Evolutionary conservation across 352 stramenopile genomes (phyloP).

Genomic region (Phytophthora lateralis): DNA sequence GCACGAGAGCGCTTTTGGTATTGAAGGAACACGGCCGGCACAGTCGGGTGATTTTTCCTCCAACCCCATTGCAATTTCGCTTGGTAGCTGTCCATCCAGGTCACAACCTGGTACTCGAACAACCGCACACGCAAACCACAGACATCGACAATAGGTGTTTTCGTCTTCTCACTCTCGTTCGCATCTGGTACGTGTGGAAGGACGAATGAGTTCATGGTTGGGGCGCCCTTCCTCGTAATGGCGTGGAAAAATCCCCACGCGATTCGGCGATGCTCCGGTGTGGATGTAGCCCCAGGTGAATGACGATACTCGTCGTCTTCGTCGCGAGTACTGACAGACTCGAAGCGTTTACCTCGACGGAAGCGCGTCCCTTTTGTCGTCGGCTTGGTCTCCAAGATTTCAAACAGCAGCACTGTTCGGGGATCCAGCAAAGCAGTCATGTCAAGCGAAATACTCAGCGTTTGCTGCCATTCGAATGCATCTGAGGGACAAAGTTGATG

Average conservation of each 20-base stretch:
- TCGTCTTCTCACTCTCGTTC: conserved; percentile 8
- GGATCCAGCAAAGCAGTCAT: conserved; percentile 46
- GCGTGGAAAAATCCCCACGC: conserved; percentile 72
- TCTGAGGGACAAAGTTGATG: conserved; percentile 17
- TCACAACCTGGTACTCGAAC: conserved; percentile 61
- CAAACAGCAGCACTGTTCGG: conserved; percentile 53
- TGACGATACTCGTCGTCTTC: conserved; percentile 33
- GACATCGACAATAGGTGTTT: conserved; percentile 10
- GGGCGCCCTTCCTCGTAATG: conserved; percentile 49
- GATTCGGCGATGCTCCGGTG: conserved; percentile 34
- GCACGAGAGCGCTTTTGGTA: conserved; percentile 55
- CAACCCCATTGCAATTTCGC: conserved; percentile 55
- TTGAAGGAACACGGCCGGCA: conserved; percentile 66
- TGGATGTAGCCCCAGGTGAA: not conserved
- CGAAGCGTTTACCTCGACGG: conserved; percentile 28
- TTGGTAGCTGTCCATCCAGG: conserved; percentile 70
- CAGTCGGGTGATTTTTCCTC: conserved; percentile 33
- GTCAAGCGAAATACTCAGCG: conserved; percentile 35
- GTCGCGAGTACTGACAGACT: conserved; percentile 33
- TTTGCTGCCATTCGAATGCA: conserved; percentile 61
- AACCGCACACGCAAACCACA: conserved; percentile 53
- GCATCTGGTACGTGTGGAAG: conserved; percentile 25
- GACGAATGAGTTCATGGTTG: conserved; percentile 41
- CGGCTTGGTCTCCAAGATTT: conserved; percentile 50
- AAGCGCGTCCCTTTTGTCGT: conserved; percentile 21